Evolutionary conservation across 2,329 filamentous ascomycete species (phyloP), one percentile per base, ranked within the genome.

Genomic region (Claviceps africana): DNA sequence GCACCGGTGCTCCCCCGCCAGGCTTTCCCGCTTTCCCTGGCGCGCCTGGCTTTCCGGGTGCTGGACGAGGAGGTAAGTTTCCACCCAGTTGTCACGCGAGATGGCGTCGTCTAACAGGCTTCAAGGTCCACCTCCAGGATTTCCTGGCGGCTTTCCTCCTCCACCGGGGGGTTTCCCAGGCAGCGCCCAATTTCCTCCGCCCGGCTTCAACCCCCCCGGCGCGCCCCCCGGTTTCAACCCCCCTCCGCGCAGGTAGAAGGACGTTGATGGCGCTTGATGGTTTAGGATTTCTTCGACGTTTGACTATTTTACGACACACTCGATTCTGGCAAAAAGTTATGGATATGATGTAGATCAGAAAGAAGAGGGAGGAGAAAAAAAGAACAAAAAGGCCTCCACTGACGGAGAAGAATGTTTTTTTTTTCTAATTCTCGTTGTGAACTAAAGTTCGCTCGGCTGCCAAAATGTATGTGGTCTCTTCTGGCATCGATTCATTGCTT

Each of bases 151-250:
- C 46, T 76, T 76, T 59, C 69, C 75, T 56, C 69, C 75, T 55
- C 70, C 68, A 46, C 68, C 71, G 31, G 68, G 70, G 22, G 68
- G 70, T 13, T 73, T 72, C 59, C 70, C 68, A 47, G 63, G 62
- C 44, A 49, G 35, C 37, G 54, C 51, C 4, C 51, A 55, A 25
- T 55, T 55, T n/a, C 54, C 50, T 42, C 54, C 51, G 28, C 56
- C 49, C 28, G 55, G 42, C 35, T 56, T 54, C 44, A 64, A 61
- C 31, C 64, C 69, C 62, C 61, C 72, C 53, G 56, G 53, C 44
- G 56, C 56, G 9, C 58, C 59, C 48, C 83, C 85, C 54, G 86
- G 86, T 56, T 91, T 91, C 71, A 85, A 88, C 70, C 82, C 81
- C 55, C 82, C 85, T 54, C 81, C 82, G 51, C 75, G 79, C 67